Conservation (phyloP, 176 grass and related monocot species). For the Zea luxurians region DNA sequence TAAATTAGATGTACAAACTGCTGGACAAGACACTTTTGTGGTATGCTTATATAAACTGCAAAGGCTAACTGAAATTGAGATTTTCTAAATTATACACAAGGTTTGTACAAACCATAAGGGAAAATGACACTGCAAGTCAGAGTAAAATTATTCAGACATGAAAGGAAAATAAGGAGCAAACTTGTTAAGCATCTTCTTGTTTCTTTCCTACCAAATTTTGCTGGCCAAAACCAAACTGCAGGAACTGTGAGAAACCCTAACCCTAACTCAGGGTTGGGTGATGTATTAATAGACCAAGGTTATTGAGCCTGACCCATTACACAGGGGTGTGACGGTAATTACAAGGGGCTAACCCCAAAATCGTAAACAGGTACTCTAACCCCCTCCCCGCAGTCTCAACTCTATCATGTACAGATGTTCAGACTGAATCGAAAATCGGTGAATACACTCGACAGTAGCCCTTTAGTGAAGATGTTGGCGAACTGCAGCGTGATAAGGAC, state of each 20-base stretch:
- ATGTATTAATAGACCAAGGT: too few species aligned
- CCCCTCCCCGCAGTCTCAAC: too few species aligned
- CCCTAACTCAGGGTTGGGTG: too few species aligned
- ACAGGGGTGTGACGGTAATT: too few species aligned
- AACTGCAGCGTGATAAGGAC: too few species aligned
- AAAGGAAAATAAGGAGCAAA: conserved; percentile 4
- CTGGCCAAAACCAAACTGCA: background rate
- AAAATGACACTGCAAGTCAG: background rate
- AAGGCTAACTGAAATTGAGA: background rate
- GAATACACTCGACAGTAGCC: too few species aligned
- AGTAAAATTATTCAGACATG: background rate
- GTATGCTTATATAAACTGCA: background rate
- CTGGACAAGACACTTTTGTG: background rate
- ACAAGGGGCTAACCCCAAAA: too few species aligned
- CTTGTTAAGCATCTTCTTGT: conserved; percentile 8
- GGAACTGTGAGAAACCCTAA: background rate
- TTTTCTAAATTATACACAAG: background rate
- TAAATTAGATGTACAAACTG: background rate
- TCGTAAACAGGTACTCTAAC: too few species aligned
- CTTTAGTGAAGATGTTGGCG: too few species aligned
- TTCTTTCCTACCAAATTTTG: conserved; percentile 9
- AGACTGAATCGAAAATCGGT: too few species aligned
- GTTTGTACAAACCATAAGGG: background rate
- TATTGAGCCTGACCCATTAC: too few species aligned
- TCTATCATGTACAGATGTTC: too few species aligned